Percentiles rank a stretch among this genome's conserved stretches.
phyloP scores from a whole-genome alignment of 2,329 filamentous ascomycete genomes.

The Talaromyces sp. region DNA sequence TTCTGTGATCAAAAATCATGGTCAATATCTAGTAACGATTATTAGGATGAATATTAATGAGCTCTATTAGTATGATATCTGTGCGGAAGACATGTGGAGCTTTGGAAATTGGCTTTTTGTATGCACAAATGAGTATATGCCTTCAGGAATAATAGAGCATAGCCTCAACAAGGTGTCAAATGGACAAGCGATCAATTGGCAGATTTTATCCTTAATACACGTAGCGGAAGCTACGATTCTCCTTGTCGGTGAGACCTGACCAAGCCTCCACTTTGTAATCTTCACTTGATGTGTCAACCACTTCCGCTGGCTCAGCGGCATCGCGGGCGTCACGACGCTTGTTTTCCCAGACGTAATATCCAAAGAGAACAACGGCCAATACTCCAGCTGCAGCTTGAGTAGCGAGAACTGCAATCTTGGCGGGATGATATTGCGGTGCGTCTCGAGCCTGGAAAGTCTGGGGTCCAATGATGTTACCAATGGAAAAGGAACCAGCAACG shows the following conservation, averaged over 20 bases:
- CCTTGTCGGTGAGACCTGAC: slow-evolving; percentile 34
- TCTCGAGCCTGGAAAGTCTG: slow-evolving; percentile 45
- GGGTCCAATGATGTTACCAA: slow-evolving; percentile 47
- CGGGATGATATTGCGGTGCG: slow-evolving; percentile 42
- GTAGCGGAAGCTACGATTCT: slow-evolving; percentile 35
- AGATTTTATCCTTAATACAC: slow-evolving; percentile 28
- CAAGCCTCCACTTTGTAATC: slow-evolving; percentile 21
- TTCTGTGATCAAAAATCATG: not conserved
- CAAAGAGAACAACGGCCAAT: slow-evolving; percentile 28
- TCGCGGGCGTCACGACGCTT: slow-evolving; percentile 24
- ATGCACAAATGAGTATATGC: not conserved
- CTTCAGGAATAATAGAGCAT: not conserved
- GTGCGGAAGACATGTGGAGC: not conserved
- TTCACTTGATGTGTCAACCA: slow-evolving; percentile 24
- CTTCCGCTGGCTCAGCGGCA: slow-evolving; percentile 5
- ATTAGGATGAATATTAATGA: not conserved
- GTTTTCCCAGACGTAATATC: slow-evolving; percentile 33
- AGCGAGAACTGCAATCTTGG: slow-evolving; percentile 41
- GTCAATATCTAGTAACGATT: not conserved
- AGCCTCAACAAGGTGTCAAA: not conserved
- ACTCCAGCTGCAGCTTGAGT: slow-evolving; percentile 33
- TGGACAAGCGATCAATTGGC: not conserved
- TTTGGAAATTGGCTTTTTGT: not conserved
- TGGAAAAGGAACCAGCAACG: slow-evolving; percentile 43
- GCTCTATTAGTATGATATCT: not conserved